phyloP scores from a whole-genome alignment of 441 rosid genomes.

The Cnidoscolus chayamansa region DNA sequence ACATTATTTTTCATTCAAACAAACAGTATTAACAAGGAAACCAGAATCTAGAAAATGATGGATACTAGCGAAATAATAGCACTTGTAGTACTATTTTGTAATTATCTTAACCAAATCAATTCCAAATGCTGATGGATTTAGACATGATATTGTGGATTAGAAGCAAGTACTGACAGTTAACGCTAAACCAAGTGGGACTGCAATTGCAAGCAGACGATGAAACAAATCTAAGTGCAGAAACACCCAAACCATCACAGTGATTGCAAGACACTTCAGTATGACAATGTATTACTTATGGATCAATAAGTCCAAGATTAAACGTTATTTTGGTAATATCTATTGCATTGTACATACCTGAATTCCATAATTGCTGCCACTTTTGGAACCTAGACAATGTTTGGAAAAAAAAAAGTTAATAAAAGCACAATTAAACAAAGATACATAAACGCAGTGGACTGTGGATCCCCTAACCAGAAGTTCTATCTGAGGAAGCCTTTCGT shows the following conservation, averaged over 20 bases:
- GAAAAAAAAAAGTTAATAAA: constrained; percentile 20
- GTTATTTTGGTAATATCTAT: neutral
- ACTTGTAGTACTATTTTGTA: neutral
- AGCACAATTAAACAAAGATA: constrained; percentile 12
- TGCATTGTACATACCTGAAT: constrained; percentile 51
- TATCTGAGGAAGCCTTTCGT: constrained; percentile 39
- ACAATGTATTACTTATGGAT: neutral
- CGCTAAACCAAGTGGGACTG: neutral
- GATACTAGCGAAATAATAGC: neutral
- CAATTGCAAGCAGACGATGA: neutral
- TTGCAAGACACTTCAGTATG: neutral
- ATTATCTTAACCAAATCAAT: neutral
- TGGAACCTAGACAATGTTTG: constrained; percentile 41
- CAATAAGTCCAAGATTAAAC: neutral
- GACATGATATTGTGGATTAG: neutral
- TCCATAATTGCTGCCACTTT: constrained; percentile 38
- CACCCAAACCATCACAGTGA: neutral
- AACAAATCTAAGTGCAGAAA: neutral
- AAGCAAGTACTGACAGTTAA: neutral
- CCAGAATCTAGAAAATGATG: neutral
- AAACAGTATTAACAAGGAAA: neutral
- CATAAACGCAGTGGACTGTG: neutral
- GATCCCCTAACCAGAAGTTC: constrained; percentile 38
- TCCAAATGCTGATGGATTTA: neutral
- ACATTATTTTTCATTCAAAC: neutral